Evolutionary conservation across 805 yeast genomes (phyloP), one percentile per base, ranked within the genome.

Genomic region (Wickerhamiella bombiphila): DNA sequence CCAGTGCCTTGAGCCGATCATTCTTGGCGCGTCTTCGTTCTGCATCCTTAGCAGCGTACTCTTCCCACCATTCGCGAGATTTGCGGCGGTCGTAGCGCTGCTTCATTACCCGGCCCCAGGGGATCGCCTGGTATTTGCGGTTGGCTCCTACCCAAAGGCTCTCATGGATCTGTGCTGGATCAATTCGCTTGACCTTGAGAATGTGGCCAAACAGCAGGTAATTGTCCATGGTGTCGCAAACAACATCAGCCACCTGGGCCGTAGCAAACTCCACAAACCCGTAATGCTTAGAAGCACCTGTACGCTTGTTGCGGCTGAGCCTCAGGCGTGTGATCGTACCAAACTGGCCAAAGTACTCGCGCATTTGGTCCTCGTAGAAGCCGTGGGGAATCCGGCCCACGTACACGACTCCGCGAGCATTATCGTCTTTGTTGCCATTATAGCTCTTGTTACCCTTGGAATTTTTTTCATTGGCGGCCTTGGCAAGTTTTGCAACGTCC

Each of bases 171-270:
- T 58, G 52, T 14, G 48, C 59, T 6, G 52, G 46, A 17, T 58
- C 65, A 56, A 49, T 70, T 66, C 49, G 73, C 69, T 70, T 64
- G 26, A 80, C 86, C 59, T 80, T 77, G 49, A 91, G 63, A 44
- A 86, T 70, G 58, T 88, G 96, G 5, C 93, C 93, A 62, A 81
- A 76, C 32, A 91, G 56, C 44, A 91, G 68, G 53, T 91, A 91
- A 61, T 91, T 91, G 60, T 91, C 77, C 98, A 91, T 91, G 33
- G 96, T 76, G 47, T 91, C 97, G 43, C 80, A 80, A 3, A 95
- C 98, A 43, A 85, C 67, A 48, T 74, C 69, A 32, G 97, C 96
- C 39, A 80, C 93, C 34, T 76, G 81, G 28, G 57, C 54, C 38
- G 73, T 67, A 30, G 68, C 70, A 53, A 88, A 91, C 60, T 91